Conservation (phyloP, 2,329 filamentous ascomycete species). For the Nannizziopsis barbatae region DNA sequence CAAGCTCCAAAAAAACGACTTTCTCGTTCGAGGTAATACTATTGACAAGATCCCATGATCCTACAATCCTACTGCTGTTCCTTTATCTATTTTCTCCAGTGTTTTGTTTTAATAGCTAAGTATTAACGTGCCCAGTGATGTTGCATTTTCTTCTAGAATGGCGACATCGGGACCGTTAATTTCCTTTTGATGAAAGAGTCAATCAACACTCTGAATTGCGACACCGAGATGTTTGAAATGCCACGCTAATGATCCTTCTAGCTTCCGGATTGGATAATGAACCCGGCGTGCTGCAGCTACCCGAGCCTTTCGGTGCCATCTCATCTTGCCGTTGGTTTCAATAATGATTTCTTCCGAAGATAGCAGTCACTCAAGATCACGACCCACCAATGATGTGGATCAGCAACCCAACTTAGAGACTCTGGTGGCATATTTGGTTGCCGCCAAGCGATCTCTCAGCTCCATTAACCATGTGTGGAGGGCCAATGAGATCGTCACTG, state of each 20-base stretch:
- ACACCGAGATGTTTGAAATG: too few species aligned
- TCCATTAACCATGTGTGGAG: constrained; percentile 73
- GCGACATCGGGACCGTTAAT: too few species aligned
- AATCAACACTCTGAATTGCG: background rate
- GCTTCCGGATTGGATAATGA: background rate
- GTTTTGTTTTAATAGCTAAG: too few species aligned
- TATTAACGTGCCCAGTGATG: too few species aligned
- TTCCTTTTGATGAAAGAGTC: too few species aligned
- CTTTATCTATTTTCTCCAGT: too few species aligned
- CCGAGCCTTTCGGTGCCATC: background rate
- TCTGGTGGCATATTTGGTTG: constrained; percentile 72
- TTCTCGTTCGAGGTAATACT: too few species aligned
- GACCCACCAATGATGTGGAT: background rate
- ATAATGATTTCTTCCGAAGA: constrained; percentile 2
- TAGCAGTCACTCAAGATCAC: background rate
- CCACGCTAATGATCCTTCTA: too few species aligned
- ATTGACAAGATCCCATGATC: too few species aligned
- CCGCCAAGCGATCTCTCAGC: constrained; percentile 75
- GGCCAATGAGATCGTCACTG: constrained; percentile 73
- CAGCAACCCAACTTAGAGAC: constrained; percentile 48
- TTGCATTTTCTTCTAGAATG: too few species aligned
- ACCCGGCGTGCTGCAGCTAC: background rate
- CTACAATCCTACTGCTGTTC: too few species aligned
- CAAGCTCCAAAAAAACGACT: too few species aligned
- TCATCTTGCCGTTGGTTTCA: constrained; percentile 6